These are phyloP conservation scores for Talaromyces sp. DNA, from an alignment of 2,329 filamentous ascomycete species.

Conservation along the genomic window DNA sequence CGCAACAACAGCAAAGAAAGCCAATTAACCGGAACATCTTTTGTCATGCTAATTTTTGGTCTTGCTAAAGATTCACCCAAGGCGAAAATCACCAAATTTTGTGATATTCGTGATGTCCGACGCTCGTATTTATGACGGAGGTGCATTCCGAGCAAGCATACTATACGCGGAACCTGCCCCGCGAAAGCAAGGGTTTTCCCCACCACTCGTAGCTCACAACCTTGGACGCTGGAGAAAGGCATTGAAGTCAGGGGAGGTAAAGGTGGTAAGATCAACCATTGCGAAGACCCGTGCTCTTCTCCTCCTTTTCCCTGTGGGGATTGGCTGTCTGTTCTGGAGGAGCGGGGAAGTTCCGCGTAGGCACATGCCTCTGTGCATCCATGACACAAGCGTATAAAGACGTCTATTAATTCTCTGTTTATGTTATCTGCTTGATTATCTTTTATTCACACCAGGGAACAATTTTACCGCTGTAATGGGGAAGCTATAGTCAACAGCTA, in stretches of 20 bases:
- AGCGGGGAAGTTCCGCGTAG: not conserved
- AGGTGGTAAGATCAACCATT: not conserved
- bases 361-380: not conserved
- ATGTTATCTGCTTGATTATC: not conserved
- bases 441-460: not conserved
- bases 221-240: no score
- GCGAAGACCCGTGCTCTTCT: not conserved
- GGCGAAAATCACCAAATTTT: not conserved
- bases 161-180: not conserved
- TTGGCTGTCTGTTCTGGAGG: not conserved
- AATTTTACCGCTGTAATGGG: not conserved
- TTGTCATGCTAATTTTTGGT: not conserved
- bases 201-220: not conserved
- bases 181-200: not conserved
- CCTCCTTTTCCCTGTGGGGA: not conserved
- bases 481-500: not conserved
- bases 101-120: not conserved
- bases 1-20: not conserved
- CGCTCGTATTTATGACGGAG: not conserved
- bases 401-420: not conserved
- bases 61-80: constrained; percentile 1
- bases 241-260: not conserved
- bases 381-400: not conserved
- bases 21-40: not conserved
- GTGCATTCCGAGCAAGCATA: not conserved